Conservation (phyloP, 1,284 basidiomycete species). For the Anthracocystis setariae region DNA sequence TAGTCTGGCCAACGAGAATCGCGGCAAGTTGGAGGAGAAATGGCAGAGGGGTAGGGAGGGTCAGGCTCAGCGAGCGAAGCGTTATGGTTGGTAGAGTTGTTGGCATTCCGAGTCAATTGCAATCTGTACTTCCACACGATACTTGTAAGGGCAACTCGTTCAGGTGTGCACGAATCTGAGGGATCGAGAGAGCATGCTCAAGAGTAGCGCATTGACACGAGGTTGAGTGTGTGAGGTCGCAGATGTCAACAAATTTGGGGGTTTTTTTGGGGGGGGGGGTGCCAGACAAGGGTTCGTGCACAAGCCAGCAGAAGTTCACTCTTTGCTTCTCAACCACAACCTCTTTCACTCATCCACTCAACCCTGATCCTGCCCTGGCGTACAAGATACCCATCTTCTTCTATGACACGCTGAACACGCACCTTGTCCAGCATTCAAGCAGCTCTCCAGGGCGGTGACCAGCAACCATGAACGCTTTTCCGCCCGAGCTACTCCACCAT, state of each 20-base stretch:
- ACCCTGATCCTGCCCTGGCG: no score
- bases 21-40: conserved; percentile 54
- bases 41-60: conserved; percentile 47
- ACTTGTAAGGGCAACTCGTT: neutral
- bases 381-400: no score
- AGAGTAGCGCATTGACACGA: neutral
- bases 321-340: neutral
- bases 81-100: conserved; percentile 26
- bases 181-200: neutral
- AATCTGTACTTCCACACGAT: neutral
- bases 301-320: conserved; percentile 19
- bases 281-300: conserved; percentile 6
- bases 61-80: conserved; percentile 21
- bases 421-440: no score
- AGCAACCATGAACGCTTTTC: conserved; percentile 58
- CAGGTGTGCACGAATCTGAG: neutral
- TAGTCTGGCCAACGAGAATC: conserved; percentile 55
- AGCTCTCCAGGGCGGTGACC: no score
- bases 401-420: no score
- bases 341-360: neutral
- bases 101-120: neutral
- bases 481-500: conserved; percentile 60
- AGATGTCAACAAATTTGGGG: neutral
- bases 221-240: conserved; percentile 5
- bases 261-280: no score